phyloP scores from a whole-genome alignment of 192 early-diverging fungal genomes.

The Oehlia diaphana region DNA sequence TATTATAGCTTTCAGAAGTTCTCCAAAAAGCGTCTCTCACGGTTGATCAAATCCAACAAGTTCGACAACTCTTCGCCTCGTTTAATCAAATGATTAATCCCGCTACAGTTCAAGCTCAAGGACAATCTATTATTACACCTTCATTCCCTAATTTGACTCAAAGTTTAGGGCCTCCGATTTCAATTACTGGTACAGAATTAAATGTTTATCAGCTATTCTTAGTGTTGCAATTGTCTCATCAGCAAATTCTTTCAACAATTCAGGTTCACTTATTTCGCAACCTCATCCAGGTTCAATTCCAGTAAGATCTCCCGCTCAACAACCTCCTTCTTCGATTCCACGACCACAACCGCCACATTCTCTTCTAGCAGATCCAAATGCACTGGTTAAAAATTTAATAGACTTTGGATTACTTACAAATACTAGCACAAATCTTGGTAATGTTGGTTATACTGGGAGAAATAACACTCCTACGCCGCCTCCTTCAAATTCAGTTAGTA shows the following conservation, averaged over 20 bases:
- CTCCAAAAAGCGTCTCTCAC: slow-evolving; percentile 48
- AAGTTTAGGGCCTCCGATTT: not conserved
- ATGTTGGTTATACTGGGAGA: not conserved
- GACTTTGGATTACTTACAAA: slow-evolving; percentile 12
- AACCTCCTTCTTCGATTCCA: not conserved
- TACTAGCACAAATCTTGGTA: not conserved
- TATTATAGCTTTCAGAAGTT: slow-evolving; percentile 42
- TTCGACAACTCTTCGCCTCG: slow-evolving; percentile 43
- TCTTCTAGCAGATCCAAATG: slow-evolving; percentile 22
- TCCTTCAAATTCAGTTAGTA: not conserved
- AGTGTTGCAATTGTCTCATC: not conserved
- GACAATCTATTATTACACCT: not conserved
- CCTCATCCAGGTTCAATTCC: not conserved
- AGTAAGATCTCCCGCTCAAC: not conserved
- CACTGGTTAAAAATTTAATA: slow-evolving; percentile 27
- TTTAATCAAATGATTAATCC: slow-evolving; percentile 34
- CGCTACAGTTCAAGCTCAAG: slow-evolving; percentile 15
- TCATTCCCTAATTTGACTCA: not conserved
- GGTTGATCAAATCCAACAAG: slow-evolving; percentile 44
- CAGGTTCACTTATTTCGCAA: not conserved
- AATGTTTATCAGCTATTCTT: not conserved
- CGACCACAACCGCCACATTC: not conserved
- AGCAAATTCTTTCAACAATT: not conserved
- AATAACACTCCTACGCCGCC: slow-evolving; percentile 13
- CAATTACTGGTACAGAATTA: slow-evolving; percentile 13